These are phyloP conservation scores for Eremochloa ophiuroides DNA, from an alignment of 176 grass and related monocot genomes.

Conservation along the genomic window DNA sequence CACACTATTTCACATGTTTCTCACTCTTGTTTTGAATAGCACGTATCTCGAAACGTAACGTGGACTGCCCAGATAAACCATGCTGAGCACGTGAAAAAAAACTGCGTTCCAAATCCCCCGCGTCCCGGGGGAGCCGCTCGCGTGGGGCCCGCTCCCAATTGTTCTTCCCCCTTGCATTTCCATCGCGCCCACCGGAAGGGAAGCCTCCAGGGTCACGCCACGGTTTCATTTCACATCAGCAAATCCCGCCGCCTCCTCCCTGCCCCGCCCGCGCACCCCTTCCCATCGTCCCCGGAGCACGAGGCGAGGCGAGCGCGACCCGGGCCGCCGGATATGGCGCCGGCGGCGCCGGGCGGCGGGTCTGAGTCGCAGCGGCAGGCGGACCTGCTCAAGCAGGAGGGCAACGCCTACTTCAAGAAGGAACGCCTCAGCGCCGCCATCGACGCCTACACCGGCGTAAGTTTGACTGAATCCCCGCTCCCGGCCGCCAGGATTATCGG, in stretches of 20 bases:
- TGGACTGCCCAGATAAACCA: no score
- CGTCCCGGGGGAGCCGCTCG: neutral
- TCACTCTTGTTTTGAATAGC: no score
- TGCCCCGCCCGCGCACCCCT: neutral
- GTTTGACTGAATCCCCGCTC: neutral
- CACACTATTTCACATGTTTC: no score
- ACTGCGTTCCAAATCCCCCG: no score
- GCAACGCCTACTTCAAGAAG: slow-evolving; percentile 77
- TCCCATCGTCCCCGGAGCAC: neutral
- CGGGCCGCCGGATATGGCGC: slow-evolving; percentile 43
- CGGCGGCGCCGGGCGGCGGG: slow-evolving; percentile 24
- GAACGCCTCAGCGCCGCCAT: slow-evolving; percentile 85
- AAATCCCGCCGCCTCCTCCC: slow-evolving; percentile 13
- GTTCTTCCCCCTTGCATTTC: neutral
- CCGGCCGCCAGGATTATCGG: neutral
- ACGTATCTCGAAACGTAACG: no score
- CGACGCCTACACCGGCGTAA: slow-evolving; percentile 85
- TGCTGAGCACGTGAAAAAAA: no score
- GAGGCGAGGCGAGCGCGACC: neutral
- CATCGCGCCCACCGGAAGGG: neutral
- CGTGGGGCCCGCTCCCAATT: neutral
- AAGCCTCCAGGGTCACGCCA: slow-evolving; percentile 30
- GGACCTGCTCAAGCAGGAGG: slow-evolving; percentile 72
- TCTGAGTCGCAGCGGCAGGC: slow-evolving; percentile 56
- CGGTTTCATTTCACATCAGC: neutral